These are phyloP conservation scores for Pyrenochaeta sp. DNA, from an alignment of 2,329 filamentous ascomycete genomes.

Conservation along the genomic window DNA sequence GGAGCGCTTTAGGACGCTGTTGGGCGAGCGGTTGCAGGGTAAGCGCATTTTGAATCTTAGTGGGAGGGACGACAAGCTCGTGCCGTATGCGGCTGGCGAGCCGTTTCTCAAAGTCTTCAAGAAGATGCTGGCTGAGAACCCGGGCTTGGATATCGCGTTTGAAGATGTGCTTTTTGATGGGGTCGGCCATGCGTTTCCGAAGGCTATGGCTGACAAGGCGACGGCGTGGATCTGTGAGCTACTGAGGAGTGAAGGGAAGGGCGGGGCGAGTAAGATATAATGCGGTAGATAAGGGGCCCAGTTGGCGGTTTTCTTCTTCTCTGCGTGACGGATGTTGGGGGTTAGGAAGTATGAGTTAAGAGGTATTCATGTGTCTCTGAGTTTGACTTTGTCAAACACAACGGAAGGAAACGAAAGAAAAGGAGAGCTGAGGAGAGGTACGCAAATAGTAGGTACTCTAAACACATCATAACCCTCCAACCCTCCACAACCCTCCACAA, in stretches of 20 bases:
- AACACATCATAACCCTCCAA: too few relatives aligned
- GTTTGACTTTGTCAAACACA: too few relatives aligned
- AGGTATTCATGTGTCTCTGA: too few relatives aligned
- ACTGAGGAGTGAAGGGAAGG: slow-evolving; percentile 29
- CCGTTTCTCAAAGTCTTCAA: slow-evolving; percentile 70
- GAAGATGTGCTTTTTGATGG: slow-evolving; percentile 73
- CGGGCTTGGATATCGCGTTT: slow-evolving; percentile 59
- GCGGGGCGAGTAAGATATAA: slow-evolving; percentile 35
- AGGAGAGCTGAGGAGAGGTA: too few relatives aligned
- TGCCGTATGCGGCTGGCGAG: slow-evolving; percentile 69
- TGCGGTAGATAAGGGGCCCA: neutral
- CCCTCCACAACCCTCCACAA: too few relatives aligned
- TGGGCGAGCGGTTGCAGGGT: slow-evolving; percentile 58
- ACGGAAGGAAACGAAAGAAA: too few relatives aligned
- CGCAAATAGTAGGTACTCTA: too few relatives aligned
- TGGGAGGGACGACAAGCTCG: slow-evolving; percentile 75
- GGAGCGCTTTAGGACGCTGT: slow-evolving; percentile 30
- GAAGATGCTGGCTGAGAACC: slow-evolving; percentile 62
- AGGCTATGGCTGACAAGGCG: slow-evolving; percentile 71
- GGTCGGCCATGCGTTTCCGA: slow-evolving; percentile 73
- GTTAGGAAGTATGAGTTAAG: too few relatives aligned
- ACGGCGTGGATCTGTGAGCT: slow-evolving; percentile 65
- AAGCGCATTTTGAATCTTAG: slow-evolving; percentile 48
- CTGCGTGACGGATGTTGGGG: too few relatives aligned
- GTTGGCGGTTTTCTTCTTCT: neutral